These are phyloP conservation scores for Aspergillus jensenii DNA, from an alignment of 2,329 filamentous ascomycete genomes.

Conservation along the genomic window DNA sequence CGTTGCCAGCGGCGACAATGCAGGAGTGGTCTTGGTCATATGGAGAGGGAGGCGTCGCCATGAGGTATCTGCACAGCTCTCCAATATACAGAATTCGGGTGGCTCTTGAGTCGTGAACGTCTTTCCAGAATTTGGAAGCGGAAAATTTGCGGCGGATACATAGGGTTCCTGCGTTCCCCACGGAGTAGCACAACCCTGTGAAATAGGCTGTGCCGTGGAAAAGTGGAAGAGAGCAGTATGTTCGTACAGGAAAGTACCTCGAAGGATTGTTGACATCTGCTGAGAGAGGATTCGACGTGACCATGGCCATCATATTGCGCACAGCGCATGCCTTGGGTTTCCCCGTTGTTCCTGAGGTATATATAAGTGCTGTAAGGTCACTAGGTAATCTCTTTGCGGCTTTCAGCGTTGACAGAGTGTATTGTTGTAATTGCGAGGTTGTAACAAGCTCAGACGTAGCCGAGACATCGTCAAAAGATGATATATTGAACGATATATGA, in stretches of 20 bases:
- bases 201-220: slow-evolving; percentile 53
- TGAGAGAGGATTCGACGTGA: slow-evolving; percentile 38
- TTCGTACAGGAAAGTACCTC: slow-evolving; percentile 47
- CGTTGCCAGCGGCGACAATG: slow-evolving; percentile 49
- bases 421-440: slow-evolving; percentile 25
- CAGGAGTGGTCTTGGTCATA: slow-evolving; percentile 48
- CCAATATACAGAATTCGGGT: slow-evolving; percentile 50
- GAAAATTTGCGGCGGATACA: slow-evolving; percentile 49
- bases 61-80: slow-evolving; percentile 51
- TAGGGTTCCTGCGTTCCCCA: slow-evolving; percentile 43
- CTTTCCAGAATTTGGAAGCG: slow-evolving; percentile 47
- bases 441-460: slow-evolving; percentile 27
- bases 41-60: slow-evolving; percentile 44
- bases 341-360: slow-evolving; percentile 51
- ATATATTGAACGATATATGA: slow-evolving; percentile 40
- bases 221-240: slow-evolving; percentile 49
- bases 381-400: slow-evolving; percentile 34
- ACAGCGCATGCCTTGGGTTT: slow-evolving; percentile 49
- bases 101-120: slow-evolving; percentile 43
- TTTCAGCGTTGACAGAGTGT: slow-evolving; percentile 20
- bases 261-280: slow-evolving; percentile 37
- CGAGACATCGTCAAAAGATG: slow-evolving; percentile 34
- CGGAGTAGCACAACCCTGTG: slow-evolving; percentile 41
- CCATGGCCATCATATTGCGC: slow-evolving; percentile 38
- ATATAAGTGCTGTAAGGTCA: slow-evolving; percentile 44